Conservation (phyloP, 2,329 filamentous ascomycete genomes). For the Chrysoporthe austroafricana region DNA sequence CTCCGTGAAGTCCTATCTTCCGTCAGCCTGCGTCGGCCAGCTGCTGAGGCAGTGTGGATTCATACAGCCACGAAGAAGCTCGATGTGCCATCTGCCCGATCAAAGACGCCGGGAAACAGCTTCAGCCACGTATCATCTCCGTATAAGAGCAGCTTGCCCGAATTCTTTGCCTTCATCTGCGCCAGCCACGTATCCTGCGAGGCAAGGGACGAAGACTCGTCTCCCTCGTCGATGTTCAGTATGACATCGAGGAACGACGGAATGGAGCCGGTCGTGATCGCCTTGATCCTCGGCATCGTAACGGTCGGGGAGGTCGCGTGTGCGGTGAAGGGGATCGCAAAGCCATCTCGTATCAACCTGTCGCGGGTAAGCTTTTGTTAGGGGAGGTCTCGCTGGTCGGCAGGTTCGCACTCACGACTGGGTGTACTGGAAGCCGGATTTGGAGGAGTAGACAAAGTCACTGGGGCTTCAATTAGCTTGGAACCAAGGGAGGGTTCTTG, state of each 20-base stretch:
- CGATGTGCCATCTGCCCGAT: conserved; percentile 86
- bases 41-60: neutral
- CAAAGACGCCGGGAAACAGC: conserved; percentile 88
- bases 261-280: conserved; percentile 96
- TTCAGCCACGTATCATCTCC: conserved; percentile 99
- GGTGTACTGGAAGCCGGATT: conserved; percentile 84
- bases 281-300: conserved; percentile 97
- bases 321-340: conserved; percentile 90
- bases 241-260: conserved; percentile 97
- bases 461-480: conserved; percentile 48
- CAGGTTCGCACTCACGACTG: conserved; percentile 70
- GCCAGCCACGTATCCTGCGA: conserved; percentile 95
- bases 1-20: conserved; percentile 86
- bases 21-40: conserved; percentile 27
- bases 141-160: conserved; percentile 86
- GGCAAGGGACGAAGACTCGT: conserved; percentile 85
- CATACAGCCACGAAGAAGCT: conserved; percentile 97
- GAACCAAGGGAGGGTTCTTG: conserved; percentile 3
- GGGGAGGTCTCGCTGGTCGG: neutral
- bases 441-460: conserved; percentile 86
- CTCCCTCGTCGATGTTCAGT: conserved; percentile 92
- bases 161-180: conserved; percentile 76
- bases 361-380: conserved; percentile 11
- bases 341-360: conserved; percentile 81
- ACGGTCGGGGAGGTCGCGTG: conserved; percentile 96